A percentile compares a stretch with the other conserved stretches of the same genome.
Evolutionary conservation across 1,139 yeast genomes (phyloP).

Genomic region (Protomyces inouyei): DNA sequence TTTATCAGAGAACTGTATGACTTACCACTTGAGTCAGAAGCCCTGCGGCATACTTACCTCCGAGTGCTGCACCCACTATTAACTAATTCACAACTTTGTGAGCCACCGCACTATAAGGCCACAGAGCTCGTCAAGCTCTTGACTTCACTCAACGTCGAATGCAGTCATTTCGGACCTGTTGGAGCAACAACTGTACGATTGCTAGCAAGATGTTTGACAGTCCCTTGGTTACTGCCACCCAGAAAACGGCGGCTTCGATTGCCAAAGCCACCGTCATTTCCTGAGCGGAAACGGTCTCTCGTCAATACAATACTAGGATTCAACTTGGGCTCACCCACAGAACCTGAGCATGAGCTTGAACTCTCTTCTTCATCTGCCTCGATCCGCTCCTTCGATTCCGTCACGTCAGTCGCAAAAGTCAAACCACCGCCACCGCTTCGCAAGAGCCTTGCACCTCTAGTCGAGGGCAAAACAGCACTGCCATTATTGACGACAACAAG

Average conservation of each 20-base stretch:
- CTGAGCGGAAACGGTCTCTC: conserved; percentile 10
- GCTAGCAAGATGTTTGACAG: conserved; percentile 32
- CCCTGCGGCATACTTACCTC: conserved; percentile 64
- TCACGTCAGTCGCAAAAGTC: conserved; percentile 17
- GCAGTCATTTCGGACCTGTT: conserved; percentile 30
- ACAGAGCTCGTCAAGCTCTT: conserved; percentile 53
- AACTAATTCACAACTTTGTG: conserved; percentile 58
- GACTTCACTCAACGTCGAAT: conserved; percentile 30
- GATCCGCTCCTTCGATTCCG: conserved; percentile 14
- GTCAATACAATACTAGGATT: conserved; percentile 5
- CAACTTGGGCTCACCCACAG: conserved; percentile 1
- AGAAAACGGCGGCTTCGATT: conserved; percentile 5
- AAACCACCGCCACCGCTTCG: conserved; percentile 6
- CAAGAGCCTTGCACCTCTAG: background rate
- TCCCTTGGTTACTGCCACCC: conserved; percentile 31
- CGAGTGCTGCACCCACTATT: conserved; percentile 71
- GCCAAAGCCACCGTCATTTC: background rate
- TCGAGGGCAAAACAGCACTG: background rate
- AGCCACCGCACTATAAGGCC: conserved; percentile 52
- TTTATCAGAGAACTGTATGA: conserved; percentile 72
- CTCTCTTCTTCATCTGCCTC: background rate
- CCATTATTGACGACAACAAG: background rate
- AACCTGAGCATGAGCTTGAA: background rate
- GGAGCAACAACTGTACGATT: conserved; percentile 34
- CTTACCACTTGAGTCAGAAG: conserved; percentile 46